phyloP scores from a whole-genome alignment of 2,329 filamentous ascomycete species.

The Alternaria atra region DNA sequence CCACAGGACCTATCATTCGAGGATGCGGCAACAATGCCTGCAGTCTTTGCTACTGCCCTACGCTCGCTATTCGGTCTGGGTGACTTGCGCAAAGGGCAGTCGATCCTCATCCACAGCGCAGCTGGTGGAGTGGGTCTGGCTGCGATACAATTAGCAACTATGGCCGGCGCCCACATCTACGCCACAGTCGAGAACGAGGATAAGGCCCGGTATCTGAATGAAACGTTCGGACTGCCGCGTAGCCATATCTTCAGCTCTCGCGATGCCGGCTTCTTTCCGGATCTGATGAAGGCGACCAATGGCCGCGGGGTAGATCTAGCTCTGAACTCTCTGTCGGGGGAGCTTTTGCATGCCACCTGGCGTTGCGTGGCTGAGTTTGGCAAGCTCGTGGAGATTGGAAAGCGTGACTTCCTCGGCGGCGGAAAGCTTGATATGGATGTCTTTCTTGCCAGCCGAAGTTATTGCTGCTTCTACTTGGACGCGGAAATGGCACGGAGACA shows the following conservation, averaged over 20 bases:
- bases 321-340: constrained; percentile 41
- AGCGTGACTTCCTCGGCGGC: constrained; percentile 14
- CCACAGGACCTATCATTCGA: constrained; percentile 38
- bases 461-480: neutral
- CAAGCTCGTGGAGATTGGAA: constrained; percentile 34
- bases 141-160: constrained; percentile 27
- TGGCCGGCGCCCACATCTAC: constrained; percentile 35
- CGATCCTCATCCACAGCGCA: constrained; percentile 32
- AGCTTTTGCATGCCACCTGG: constrained; percentile 43
- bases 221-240: constrained; percentile 28
- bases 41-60: constrained; percentile 34
- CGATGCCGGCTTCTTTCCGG: constrained; percentile 5
- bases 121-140: constrained; percentile 31
- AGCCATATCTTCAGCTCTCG: constrained; percentile 47
- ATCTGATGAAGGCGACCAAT: constrained; percentile 9
- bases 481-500: too few relatives aligned
- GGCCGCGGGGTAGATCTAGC: constrained; percentile 47
- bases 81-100: constrained; percentile 12
- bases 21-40: constrained; percentile 38
- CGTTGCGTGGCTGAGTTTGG: constrained; percentile 52
- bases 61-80: constrained; percentile 33
- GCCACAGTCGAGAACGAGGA: constrained; percentile 28
- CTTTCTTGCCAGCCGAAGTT: constrained; percentile 15
- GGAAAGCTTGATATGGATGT: constrained; percentile 20
- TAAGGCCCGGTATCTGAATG: constrained; percentile 28